These are phyloP conservation scores for Dioscorea alata DNA, from an alignment of 106 monocot species.

Conservation along the genomic window DNA sequence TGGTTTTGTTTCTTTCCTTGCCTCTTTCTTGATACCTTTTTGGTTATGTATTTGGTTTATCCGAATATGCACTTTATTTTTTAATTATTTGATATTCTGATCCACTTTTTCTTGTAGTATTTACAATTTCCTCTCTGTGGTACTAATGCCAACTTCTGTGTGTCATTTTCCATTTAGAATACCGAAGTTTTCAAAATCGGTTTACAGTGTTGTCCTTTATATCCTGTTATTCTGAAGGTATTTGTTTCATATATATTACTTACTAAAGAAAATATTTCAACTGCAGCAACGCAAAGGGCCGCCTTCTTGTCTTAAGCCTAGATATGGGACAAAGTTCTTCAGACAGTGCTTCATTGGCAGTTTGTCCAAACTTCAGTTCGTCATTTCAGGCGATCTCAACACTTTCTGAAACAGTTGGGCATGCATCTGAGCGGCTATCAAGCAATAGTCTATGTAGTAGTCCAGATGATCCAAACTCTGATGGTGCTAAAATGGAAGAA, in stretches of 20 bases:
- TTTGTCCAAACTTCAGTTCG: conserved; percentile 25
- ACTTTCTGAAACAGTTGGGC: conserved; percentile 44
- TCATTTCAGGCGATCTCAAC: conserved; percentile 41
- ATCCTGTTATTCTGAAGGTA: not conserved
- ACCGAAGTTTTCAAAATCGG: too few relatives aligned
- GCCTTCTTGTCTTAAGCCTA: conserved; percentile 69
- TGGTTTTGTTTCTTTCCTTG: too few relatives aligned
- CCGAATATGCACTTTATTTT: too few relatives aligned
- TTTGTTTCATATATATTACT: not conserved
- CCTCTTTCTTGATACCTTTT: too few relatives aligned
- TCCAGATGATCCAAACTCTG: conserved; percentile 41
- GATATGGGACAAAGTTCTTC: conserved; percentile 35
- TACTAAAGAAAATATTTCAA: not conserved
- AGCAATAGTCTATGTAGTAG: conserved; percentile 51
- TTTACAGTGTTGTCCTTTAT: too few relatives aligned
- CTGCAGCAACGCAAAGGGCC: conserved; percentile 61
- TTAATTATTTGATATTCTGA: too few relatives aligned
- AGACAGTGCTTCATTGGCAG: conserved; percentile 25
- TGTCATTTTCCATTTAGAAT: too few relatives aligned
- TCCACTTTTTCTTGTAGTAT: too few relatives aligned
- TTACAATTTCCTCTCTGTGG: too few relatives aligned
- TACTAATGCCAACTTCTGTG: too few relatives aligned
- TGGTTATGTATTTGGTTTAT: too few relatives aligned
- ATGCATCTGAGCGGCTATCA: conserved; percentile 55
- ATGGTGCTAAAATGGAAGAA: conserved; percentile 43